Evolutionary conservation across 192 early-diverging fungal species (phyloP), one percentile per base, ranked within the genome.

Genomic region (Thamnidium elegans): DNA sequence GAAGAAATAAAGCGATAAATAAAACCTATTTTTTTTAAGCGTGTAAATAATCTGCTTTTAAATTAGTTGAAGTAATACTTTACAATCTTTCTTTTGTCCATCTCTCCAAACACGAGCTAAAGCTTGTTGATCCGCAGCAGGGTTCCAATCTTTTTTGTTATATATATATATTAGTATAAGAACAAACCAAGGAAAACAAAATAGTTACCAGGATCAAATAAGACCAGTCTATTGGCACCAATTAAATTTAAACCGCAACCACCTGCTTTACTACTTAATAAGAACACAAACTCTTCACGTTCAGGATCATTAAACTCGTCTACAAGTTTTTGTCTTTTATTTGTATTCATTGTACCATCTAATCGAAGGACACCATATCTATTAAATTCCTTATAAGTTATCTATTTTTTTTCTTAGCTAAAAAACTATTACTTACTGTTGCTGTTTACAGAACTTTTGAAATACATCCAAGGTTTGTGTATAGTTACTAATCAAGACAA

Each of bases 221-320:
- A 80, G 1, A 99, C 86, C 32, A 99, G 84, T 11, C 97, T 81
- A 72, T 98, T 99, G 17, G 97, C 97, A 2, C 97, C 97, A 60
- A 99, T 95, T 78, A 99, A 78, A 65, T 99, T 99, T 50, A 99
- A 81, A 0, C 97, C 97, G 75, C 97, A 99, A 34, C 97, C 97
- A 63, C 97, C 97, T 1, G 97, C 96, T 74, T 99, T 99, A 70
- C 94, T 96, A 66, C 92, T 94, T 0, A 99, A 71, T 53, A 99
- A 74, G 64, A 99, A 99, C 1, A 99, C 85, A 80, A 99, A 98
- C 46, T 95, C 89, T 21, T 73, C 67, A 34, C 85, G 82, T 7
- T 85, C 80, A 0, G 95, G 96, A 70, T 99, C 86, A 75, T 99
- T 99, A 78, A 99, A 98, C 58, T 81, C 85, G 68, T 97, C 96